These are phyloP conservation scores for Protostelium mycophagum DNA, from an alignment of 78 protist genomes.

Conservation along the genomic window DNA sequence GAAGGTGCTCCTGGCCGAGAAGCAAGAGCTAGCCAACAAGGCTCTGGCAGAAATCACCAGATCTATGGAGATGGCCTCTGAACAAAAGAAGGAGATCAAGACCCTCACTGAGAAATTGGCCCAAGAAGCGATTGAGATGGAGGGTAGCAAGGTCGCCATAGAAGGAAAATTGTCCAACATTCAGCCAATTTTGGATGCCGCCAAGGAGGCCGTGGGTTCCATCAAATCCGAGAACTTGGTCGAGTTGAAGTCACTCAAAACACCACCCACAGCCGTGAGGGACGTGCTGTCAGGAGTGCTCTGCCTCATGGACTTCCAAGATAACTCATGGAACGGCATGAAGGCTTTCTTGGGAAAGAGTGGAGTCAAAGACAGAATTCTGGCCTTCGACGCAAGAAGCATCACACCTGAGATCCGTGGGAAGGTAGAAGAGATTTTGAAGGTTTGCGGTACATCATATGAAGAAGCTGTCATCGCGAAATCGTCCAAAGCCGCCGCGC, in stretches of 20 bases:
- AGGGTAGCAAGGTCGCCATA: slow-evolving; percentile 17
- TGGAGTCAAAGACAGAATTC: slow-evolving; percentile 54
- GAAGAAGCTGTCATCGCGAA: slow-evolving; percentile 37
- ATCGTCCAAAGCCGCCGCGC: slow-evolving; percentile 74
- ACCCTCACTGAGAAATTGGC: slow-evolving; percentile 12
- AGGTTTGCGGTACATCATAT: slow-evolving; percentile 36
- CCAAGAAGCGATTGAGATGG: slow-evolving; percentile 33
- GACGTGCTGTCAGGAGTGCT: slow-evolving; percentile 82
- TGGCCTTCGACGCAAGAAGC: slow-evolving; percentile 62
- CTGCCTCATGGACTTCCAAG: slow-evolving; percentile 58
- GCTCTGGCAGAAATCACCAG: slow-evolving; percentile 61
- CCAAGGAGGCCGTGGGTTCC: slow-evolving; percentile 64
- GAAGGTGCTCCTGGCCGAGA: slow-evolving; percentile 18
- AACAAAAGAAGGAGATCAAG: slow-evolving; percentile 32
- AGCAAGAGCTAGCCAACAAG: slow-evolving; percentile 67
- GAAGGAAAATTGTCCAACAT: slow-evolving; percentile 44
- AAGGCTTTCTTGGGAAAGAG: slow-evolving; percentile 45
- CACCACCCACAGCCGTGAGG: slow-evolving; percentile 63
- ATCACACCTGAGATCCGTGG: neutral
- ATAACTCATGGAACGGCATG: slow-evolving; percentile 80
- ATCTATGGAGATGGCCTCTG: slow-evolving; percentile 51
- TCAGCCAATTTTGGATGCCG: slow-evolving; percentile 76
- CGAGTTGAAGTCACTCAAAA: slow-evolving; percentile 62
- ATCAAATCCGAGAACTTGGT: slow-evolving; percentile 34
- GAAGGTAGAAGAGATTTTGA: slow-evolving; percentile 27